Evolutionary conservation across 768 basidiomycete genomes (phyloP), one percentile per base, ranked within the genome.

Genomic region (Rubroboletus satanas): DNA sequence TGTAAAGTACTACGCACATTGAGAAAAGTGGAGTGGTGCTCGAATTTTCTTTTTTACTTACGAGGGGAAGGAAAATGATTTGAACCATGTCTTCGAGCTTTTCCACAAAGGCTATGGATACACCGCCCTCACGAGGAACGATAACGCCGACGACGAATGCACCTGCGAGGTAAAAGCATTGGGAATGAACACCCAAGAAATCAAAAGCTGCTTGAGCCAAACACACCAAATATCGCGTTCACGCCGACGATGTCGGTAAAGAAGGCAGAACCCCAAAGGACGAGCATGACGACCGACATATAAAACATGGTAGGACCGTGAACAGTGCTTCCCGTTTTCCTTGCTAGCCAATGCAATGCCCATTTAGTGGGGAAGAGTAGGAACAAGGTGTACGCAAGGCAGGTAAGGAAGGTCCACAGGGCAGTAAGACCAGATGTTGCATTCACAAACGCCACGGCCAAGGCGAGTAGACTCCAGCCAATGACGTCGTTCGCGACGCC

Each of bases 201-300:
- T 21, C 33, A 41, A 28, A 28, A 33, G 8, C 15, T 6, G 14
- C 0, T 14, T 8, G 14, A 50, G 4, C 7, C 49, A 54, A 5
- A 62, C 73, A 28, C 49, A 81, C 93, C 93, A 65, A 96, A 96
- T 56, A 96, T 93, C 18, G 93, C 87, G 66, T 93, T 88, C 8
- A 93, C 90, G n/a, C 93, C 96, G 62, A 98, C 92, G 56, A 93
- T 78, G 63, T 96, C 94, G 0, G 94, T 97, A 67, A 98, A 87
- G 73, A 96, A 98, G 0, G 95, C 88, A 2, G 87, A 90, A 0
- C 80, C 84, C 72, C 98, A 95, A 17, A 93, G 75, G 17, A 91
- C 66, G 15, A 97, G 70, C 55, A 96, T 86, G 29, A 85, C 86
- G 5, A 84, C 72, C 0, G 92, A 91, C 91, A 98, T 95, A 71